Conservation (phyloP, 257 asterid species). For the Solanum dulcamara region DNA sequence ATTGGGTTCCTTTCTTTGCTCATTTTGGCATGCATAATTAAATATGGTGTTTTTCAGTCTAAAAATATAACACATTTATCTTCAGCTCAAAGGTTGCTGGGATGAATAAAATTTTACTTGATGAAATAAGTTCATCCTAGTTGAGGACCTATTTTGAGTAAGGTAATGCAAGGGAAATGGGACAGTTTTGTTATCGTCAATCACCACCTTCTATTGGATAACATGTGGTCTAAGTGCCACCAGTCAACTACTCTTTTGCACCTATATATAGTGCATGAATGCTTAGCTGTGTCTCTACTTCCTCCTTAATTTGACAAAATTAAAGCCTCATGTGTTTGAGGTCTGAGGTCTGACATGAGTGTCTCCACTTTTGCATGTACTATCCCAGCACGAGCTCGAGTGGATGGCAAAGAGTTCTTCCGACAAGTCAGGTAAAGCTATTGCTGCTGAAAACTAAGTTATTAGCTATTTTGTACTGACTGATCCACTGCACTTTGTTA, state of each 20-base stretch:
- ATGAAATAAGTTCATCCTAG: background rate
- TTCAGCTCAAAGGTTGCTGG: background rate
- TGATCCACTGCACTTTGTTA: background rate
- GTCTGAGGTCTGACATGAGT: background rate
- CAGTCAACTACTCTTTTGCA: background rate
- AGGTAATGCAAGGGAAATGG: background rate
- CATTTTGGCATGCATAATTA: background rate
- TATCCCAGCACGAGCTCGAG: conserved; percentile 65
- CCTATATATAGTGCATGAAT: background rate
- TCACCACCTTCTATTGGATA: background rate
- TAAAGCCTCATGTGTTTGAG: background rate
- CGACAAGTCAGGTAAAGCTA: conserved; percentile 83
- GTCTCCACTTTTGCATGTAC: background rate
- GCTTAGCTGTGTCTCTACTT: background rate
- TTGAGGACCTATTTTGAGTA: background rate
- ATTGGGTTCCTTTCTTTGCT: background rate
- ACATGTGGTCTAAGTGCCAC: background rate
- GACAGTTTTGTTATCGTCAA: background rate
- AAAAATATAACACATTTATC: background rate
- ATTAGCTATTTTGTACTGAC: background rate
- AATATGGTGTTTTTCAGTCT: background rate
- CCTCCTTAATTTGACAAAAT: background rate
- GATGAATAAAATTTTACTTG: background rate
- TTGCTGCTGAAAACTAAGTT: background rate
- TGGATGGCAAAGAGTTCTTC: conserved; percentile 95